Base-by-base conservation (phyloP, 2,329 filamentous ascomycete species). In the Calonectria multiphialidica region DNA sequence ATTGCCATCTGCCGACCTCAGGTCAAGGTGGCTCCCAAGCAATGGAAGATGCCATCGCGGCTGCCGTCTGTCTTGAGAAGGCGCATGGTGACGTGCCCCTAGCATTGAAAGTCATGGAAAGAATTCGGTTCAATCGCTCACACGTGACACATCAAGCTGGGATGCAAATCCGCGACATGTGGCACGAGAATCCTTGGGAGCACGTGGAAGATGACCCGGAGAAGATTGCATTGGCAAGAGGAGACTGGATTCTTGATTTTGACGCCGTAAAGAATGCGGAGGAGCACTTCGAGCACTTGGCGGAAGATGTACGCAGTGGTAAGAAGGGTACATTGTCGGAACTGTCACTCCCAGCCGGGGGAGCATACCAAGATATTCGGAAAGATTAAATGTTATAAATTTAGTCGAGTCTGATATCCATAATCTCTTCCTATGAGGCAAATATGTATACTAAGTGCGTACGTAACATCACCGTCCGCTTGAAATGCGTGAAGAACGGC, bases 101-200 rank as follows among this genome's bases (percentile, higher is more conserved):
- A 18, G 42, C 42, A 45, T 23, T 68, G 23, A 23, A 30, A 16
- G 55, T 61, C 4, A 35, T 61, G 21, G 66, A 68, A 12, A 40
- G 66, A 18, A 68, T 68, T 23, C 55, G 66, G 3, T 68, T 63
- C 23, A 68, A 68, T 44, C 55, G 66, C 9, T 63, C 66, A 15
- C 53, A 68, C 21, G 55, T 63, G 8, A 68, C 44, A 4, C 66
- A 68, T 25, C 23, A 33, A 23, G 42, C 40, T 37, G 33, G 23
- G 2, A 49, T 49, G 33, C 12, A 30, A 5, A 45, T 40, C 57
- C 53, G 66, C 15, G 44, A 68, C 21, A 33, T 16, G 12, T 63
- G 23, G 5, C 66, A 68, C 30, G 47, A 53, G 2, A 33, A 28
- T 15, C 30, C 50, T 18, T 68, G 55, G 66, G 50, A 47, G 12